Percentiles rank a stretch among this genome's conserved stretches.
Conservation (phyloP, 305 asterid genomes). For the Coffea humblotiana region DNA sequence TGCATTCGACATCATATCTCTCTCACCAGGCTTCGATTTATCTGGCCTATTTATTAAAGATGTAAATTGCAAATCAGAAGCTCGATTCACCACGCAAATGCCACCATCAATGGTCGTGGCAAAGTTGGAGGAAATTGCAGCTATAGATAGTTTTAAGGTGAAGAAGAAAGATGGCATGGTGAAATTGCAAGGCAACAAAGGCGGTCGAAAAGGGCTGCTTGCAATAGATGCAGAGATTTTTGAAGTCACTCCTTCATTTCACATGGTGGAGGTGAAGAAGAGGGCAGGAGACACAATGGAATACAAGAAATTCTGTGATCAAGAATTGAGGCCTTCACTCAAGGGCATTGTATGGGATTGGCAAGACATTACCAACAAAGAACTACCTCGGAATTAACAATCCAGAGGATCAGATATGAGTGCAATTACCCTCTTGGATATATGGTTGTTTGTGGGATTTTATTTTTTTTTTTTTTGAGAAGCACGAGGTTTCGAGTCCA, state of each 20-base stretch:
- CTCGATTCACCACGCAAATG: conserved; percentile 36
- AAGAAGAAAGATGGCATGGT: conserved; percentile 39
- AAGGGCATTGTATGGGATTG: conserved; percentile 42
- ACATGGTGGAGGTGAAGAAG: conserved; percentile 48
- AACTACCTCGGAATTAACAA: conserved; percentile 9
- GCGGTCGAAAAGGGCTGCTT: conserved; percentile 45
- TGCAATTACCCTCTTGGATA: background rate
- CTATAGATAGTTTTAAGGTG: conserved; percentile 36
- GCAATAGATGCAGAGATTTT: conserved; percentile 47
- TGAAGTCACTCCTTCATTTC: conserved; percentile 52
- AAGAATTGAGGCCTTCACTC: conserved; percentile 46
- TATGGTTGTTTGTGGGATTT: background rate
- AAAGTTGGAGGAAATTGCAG: conserved; percentile 40
- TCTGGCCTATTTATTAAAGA: conserved; percentile 40
- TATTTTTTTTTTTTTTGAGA: too few species aligned
- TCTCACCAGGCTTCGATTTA: conserved; percentile 40
- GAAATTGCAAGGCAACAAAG: conserved; percentile 39
- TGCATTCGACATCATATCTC: conserved; percentile 53
- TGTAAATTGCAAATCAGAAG: conserved; percentile 22
- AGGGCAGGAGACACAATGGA: conserved; percentile 49
- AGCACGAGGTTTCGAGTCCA: too few species aligned
- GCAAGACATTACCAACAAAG: conserved; percentile 24
- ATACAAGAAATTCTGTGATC: conserved; percentile 41
- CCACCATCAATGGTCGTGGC: conserved; percentile 36
- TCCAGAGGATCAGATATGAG: background rate